Evolutionary conservation across 805 yeast genomes (phyloP).

Genomic region (Komagataella mondaviorum): DNA sequence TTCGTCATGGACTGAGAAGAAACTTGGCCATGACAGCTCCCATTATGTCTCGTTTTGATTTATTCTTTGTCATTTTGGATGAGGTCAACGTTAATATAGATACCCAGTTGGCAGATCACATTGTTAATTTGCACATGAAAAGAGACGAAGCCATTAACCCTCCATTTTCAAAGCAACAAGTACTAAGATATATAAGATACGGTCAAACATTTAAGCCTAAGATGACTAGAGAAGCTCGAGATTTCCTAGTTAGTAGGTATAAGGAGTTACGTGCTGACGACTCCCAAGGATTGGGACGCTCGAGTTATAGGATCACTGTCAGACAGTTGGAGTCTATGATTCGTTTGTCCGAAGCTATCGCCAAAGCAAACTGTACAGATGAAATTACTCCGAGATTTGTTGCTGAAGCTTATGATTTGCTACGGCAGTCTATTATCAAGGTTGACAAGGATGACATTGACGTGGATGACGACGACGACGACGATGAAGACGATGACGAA

Average conservation of each 20-base stretch:
- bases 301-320: conserved; percentile 89
- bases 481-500: conserved; percentile 12
- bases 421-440: conserved; percentile 83
- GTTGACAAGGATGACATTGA: conserved; percentile 92
- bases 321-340: conserved; percentile 94
- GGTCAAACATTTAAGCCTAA: conserved; percentile 89
- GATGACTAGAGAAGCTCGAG: conserved; percentile 72
- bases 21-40: conserved; percentile 96
- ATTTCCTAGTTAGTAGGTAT: conserved; percentile 61
- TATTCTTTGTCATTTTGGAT: conserved; percentile 88
- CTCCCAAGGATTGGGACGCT: conserved; percentile 75
- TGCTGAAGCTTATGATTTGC: conserved; percentile 81
- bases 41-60: conserved; percentile 94
- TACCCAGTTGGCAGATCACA: conserved; percentile 81
- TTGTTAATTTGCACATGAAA: conserved; percentile 83
- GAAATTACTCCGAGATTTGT: conserved; percentile 76
- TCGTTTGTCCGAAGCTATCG: conserved; percentile 89
- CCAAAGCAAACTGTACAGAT: conserved; percentile 90
- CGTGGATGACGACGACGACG: conserved; percentile 49
- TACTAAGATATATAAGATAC: conserved; percentile 77
- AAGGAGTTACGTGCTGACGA: conserved; percentile 82
- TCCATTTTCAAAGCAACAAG: conserved; percentile 80
- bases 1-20: conserved; percentile 70
- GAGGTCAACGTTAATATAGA: conserved; percentile 89
- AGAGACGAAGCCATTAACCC: conserved; percentile 85